A percentile compares a stretch with the other conserved stretches of the same genome.
Conservation (phyloP, 2,329 filamentous ascomycete genomes). For the Fusarium torreyae region DNA sequence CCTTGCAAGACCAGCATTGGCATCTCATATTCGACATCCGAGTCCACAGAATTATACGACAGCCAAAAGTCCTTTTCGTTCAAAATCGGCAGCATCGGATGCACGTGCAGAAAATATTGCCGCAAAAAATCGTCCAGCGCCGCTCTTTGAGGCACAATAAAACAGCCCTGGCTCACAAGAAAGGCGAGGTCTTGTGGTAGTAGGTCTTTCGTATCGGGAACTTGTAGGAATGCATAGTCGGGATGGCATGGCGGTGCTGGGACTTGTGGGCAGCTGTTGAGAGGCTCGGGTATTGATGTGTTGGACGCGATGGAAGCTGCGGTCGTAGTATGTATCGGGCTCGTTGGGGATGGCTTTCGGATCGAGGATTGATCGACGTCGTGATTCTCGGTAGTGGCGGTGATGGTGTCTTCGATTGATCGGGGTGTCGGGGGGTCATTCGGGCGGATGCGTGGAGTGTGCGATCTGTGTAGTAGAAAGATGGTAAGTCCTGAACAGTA, state of each 20-base stretch:
- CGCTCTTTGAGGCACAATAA: conserved; percentile 42
- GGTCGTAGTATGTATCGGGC: not conserved
- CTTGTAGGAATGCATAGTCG: conserved; percentile 44
- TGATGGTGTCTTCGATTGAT: not conserved
- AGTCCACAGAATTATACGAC: conserved; percentile 37
- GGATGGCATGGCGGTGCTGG: conserved; percentile 33
- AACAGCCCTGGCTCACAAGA: conserved; percentile 48
- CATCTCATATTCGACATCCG: conserved; percentile 22
- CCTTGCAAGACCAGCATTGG: conserved; percentile 46
- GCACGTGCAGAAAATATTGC: conserved; percentile 51
- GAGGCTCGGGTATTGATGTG: not conserved
- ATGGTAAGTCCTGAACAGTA: not conserved
- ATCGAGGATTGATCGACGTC: not conserved
- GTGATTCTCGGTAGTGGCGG: not conserved
- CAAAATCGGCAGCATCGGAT: conserved; percentile 49
- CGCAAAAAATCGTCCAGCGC: conserved; percentile 50
- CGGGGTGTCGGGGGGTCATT: conserved; percentile 17
- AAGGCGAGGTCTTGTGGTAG: conserved; percentile 47
- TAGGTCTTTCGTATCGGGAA: conserved; percentile 39
- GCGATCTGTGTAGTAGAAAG: conserved; percentile 13
- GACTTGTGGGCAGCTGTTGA: not conserved
- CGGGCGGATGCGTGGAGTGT: conserved; percentile 5
- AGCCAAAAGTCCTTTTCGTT: conserved; percentile 48
- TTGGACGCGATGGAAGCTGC: not conserved
- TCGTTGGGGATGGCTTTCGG: not conserved